Evolutionary conservation across 2,329 filamentous ascomycete species (phyloP), one percentile per base, ranked within the genome.

Genomic region (Fusarium equiseti): DNA sequence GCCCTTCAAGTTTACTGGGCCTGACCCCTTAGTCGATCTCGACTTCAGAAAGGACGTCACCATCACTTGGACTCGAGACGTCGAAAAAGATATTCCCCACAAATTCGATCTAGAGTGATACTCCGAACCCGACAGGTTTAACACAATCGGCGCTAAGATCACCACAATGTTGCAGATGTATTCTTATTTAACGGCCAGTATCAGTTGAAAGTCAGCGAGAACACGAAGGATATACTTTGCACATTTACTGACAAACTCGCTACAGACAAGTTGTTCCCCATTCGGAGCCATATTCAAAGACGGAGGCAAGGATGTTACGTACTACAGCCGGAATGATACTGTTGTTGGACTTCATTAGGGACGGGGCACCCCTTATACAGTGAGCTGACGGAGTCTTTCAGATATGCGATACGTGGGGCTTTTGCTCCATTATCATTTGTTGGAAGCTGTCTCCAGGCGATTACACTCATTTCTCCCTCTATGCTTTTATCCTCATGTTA

Each of bases 1-100:
- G 10, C 26, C 51, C 20, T 60, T 60, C 31, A 18, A 60, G 16
- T 57, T 60, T 10, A 57, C 57, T 15, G 42, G 57, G 9, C 57
- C 51, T 20, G 20, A 60, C 10, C 51, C 57, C 20, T 57, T 38
- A 31, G 18, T 57, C n/a, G 42, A 26, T 11, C 22, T 60, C 6
- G 51, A 60, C 42, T 15, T 60, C 16, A 60, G 16, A 18, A 40
- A 46, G 15, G 31, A 60, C 11, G 18, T 55, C 9, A 45, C 18
- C 16, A 59, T 59, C 31, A 59, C 57, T 5, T 59, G 57, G 57
- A 54, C 9, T 6, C 50, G 51, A n/a, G 40, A 27, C 3, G 26
- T 59, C 18, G 40, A 40, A 20, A 15, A 42, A 2, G 35, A 24
- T 18, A 13, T 59, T 20, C 35, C 50, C 9, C 50, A 3, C 24